Evolutionary conservation across 2,329 filamentous ascomycete genomes (phyloP), one percentile per base, ranked within the genome.

Genomic region (Microsporum canis): DNA sequence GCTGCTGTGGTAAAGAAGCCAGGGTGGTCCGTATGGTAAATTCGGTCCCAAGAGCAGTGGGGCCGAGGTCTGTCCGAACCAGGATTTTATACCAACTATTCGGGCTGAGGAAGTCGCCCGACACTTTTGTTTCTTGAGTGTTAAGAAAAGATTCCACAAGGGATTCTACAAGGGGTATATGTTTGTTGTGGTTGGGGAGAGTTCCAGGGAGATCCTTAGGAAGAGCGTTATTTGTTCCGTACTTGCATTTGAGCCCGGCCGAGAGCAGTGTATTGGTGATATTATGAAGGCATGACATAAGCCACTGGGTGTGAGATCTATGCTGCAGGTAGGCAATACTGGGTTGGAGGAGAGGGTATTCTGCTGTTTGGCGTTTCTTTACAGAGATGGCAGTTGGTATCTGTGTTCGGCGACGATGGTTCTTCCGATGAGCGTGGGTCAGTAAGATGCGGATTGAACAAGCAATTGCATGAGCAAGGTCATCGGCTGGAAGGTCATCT

Each of bases 391-490:
- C 81, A 5, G 78, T 75, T 6, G 86, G 85, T 1, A 84, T 78
- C 34, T 85, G 82, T 1, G 86, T 87, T 60, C 91, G 83, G 17
- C 73, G 71, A 49, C 82, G 82, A 63, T 89, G 82, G 65, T 87
- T 91, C 69, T 88, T 83, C 7, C 87, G 84, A 71, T 97, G 92
- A 1, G 88, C 85, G 65, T 91, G 86, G 57, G 82, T 83, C 5
- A 97, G 83, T 1, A 96, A 79, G 27, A 96, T 80, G 45, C 89
- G 85, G 2, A 96, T 79, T 0, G 84, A 80, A 57, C 88, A 77
- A 1, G 83, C 81, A 33, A 90, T 78, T 5, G 81, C 79, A 69
- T 91, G 81, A 1, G 90, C 88, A 29, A 88, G 76, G 66, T 67
- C 69, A 64, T 66, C 73, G 39, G 69, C 68, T 29, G 68, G 63